Evolutionary conservation across 2,329 filamentous ascomycete species (phyloP).

Genomic region (Neonectria faginata): DNA sequence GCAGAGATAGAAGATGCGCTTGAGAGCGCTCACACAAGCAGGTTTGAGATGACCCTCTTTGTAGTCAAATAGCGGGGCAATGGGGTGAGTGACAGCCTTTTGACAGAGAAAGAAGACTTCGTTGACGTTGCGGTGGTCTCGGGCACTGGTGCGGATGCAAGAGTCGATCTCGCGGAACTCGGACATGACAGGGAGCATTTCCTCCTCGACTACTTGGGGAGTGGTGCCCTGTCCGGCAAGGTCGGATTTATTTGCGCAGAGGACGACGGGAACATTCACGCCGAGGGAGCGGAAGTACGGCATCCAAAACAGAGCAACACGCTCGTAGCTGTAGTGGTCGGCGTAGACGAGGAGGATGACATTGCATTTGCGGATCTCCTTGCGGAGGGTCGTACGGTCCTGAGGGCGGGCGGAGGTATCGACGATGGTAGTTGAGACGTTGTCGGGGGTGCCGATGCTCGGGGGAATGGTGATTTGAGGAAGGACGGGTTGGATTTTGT

Average conservation of each 20-base stretch:
- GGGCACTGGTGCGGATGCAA: constrained; percentile 93
- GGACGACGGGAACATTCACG: constrained; percentile 97
- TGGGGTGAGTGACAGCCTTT: constrained; percentile 96
- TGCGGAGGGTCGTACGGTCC: constrained; percentile 88
- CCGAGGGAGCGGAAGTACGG: constrained; percentile 96
- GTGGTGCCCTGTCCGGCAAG: constrained; percentile 79
- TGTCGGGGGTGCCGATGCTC: constrained; percentile 91
- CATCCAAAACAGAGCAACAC: constrained; percentile 98
- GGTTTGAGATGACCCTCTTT: constrained; percentile 93
- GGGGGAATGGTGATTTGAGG: constrained; percentile 96
- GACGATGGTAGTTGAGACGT: constrained; percentile 97
- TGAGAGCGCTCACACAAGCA: constrained; percentile 85
- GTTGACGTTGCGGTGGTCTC: constrained; percentile 93
- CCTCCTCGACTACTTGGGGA: constrained; percentile 90
- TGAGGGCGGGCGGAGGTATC: constrained; percentile 96
- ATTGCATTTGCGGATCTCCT: constrained; percentile 96
- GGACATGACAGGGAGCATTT: constrained; percentile 98
- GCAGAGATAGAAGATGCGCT: constrained; percentile 93
- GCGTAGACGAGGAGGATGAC: constrained; percentile 97
- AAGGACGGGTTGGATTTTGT: constrained; percentile 94
- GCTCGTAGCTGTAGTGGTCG: constrained; percentile 98
- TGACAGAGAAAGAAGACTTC: constrained; percentile 98
- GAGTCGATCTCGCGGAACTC: constrained; percentile 99
- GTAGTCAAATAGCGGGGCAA: constrained; percentile 95
- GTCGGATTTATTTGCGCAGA: constrained; percentile 98